Base-by-base conservation (phyloP, 164 flowering plant species). In the Piper betle region DNA sequence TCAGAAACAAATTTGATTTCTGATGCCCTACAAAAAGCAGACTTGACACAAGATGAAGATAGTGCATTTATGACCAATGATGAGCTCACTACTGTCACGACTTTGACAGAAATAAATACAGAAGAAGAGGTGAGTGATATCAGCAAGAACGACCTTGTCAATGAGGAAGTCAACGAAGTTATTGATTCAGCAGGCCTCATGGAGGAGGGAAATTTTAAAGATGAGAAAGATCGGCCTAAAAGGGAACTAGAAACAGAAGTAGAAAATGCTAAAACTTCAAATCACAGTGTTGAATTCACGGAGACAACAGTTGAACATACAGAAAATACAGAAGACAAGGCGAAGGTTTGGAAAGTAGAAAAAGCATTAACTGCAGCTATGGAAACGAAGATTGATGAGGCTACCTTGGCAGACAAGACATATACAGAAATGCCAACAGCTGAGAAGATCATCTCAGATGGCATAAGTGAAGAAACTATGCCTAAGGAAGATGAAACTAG, bases 241-340 rank as follows among this genome's bases (percentile, higher is more conserved):
- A 46, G 15, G 15, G 50, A 46, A 42, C 46, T 42, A 42, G 46
- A 42, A 6, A 6, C 11, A 10, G 2, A 19, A 3, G 57, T 16
- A 55, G 57, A 55, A 55, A 55, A 46, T 57, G 57, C 37, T 37
- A 43, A 57, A 64, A 40, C 33, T 33, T 42, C 56, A 38, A 50
- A 48, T 37, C 5, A 55, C 43, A 48, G n/a, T 11, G 10, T 39
- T 19, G 43, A 57, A 18, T 46, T 37, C 5, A 15, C 48, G 50
- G 40, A 41, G 37, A 39, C 17, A 16, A 52, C 59, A 59, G 18
- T 37, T 33, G 57, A 58, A 50, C 39, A 60, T 57, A 54, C 64
- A 38, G 59, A 72, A 66, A 74, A 71, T 66, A 63, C 53, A 40
- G 40, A 52, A 40, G 13, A 17, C 39, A 59, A 62, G 50, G 59